Base-by-base conservation (phyloP, 305 asterid genomes). In the Fraxinus albicans region DNA sequence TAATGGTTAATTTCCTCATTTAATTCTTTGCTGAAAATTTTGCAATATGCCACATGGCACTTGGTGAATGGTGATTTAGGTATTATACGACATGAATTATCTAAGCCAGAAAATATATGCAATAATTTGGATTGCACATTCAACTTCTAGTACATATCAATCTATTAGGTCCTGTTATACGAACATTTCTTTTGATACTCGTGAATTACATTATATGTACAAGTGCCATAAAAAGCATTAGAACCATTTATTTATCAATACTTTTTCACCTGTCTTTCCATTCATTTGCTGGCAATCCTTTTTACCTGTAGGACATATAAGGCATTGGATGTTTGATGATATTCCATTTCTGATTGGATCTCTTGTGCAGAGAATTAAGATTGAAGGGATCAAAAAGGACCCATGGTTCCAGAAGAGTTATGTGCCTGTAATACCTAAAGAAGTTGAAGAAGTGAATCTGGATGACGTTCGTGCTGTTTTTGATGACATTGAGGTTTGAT, bases 381-480 rank as follows among this genome's bases (percentile, higher is more conserved):
- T 95, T 81, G 92, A 87, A 47, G 97, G 97, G 79, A 92, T 96
- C 47, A 91, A 81, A 86, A 89, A 80, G 77, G 95, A 94, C 63
- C 91, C 91, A 8, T 96, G 99, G 98, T 96, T 96, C 89, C 88
- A 65, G 88, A 92, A 85, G 84, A 89, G 86, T 86, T 96, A 94
- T 81, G 78, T 82, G 82, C 87, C 99, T 80, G 90, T 93, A 78
- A 88, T 88, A 80, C 91, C 92, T 73, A 90, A 85, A 82, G 93
- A 91, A 84, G 97, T 92, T 80, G 96, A 90, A 89, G 89, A 80
- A 85, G 98, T 93, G 89, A 91, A 90, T 88, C 88, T 96, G 91
- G 99, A 93, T 86, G 98, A 94, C 78, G 90, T 96, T 82, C 81
- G 82, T 88, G 99, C 98, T 79, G 99, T 94, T 86, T 93, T 96